Percentiles rank a stretch among this genome's conserved stretches.
These are phyloP conservation scores for Flaveria linearis DNA, from an alignment of 129 eudicot genomes.

Conservation along the genomic window DNA sequence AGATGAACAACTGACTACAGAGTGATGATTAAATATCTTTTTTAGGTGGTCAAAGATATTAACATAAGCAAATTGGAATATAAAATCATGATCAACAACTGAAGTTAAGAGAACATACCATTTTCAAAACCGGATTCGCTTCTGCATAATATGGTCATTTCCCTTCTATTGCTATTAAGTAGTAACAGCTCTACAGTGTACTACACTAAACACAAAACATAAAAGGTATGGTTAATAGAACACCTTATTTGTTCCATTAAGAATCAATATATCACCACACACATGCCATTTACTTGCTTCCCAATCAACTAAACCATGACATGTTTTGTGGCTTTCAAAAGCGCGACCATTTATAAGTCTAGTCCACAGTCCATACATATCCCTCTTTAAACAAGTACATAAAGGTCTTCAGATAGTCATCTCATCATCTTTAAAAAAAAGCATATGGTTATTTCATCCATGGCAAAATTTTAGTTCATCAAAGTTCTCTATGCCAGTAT, in stretches of 20 bases:
- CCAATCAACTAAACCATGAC: constrained; percentile 10
- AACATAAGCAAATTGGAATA: background rate
- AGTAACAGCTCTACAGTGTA: constrained; percentile 32
- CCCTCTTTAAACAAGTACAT: constrained; percentile 1
- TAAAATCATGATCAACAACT: background rate
- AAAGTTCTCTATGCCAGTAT: background rate
- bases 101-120: constrained; percentile 36
- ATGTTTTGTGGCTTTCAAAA: background rate
- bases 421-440: constrained; percentile 1
- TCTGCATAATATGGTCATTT: constrained; percentile 38
- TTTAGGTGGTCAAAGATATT: background rate
- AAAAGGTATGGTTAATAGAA: background rate
- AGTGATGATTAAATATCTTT: background rate
- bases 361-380: background rate
- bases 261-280: background rate
- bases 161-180: constrained; percentile 29
- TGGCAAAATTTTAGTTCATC: background rate
- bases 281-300: background rate
- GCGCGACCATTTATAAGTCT: constrained; percentile 1
- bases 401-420: background rate
- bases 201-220: constrained; percentile 30
- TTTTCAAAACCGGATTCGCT: constrained; percentile 16
- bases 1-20: background rate
- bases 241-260: constrained; percentile 10
- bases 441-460: background rate